These are phyloP conservation scores for Colletotrichum orchidophilum DNA, from an alignment of 2,329 filamentous ascomycete genomes.

Conservation along the genomic window DNA sequence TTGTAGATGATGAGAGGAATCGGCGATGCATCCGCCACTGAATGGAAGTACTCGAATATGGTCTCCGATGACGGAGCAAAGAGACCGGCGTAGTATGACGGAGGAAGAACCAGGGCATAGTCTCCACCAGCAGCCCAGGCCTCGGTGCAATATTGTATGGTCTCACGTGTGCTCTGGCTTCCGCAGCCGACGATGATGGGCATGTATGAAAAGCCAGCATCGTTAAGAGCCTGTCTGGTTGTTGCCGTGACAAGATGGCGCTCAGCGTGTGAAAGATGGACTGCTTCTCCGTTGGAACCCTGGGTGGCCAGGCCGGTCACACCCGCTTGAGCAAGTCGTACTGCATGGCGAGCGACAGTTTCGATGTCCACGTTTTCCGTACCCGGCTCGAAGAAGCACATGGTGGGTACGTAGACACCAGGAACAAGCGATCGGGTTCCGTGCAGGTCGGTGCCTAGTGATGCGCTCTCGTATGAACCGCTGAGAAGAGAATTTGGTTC, in stretches of 20 bases:
- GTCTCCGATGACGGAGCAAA: slow-evolving; percentile 70
- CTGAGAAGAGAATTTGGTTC: slow-evolving; percentile 49
- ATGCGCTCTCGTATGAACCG: slow-evolving; percentile 53
- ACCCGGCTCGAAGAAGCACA: slow-evolving; percentile 75
- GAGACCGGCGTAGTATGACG: slow-evolving; percentile 77
- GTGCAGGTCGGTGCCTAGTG: slow-evolving; percentile 45
- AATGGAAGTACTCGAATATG: slow-evolving; percentile 72
- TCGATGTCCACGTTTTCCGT: slow-evolving; percentile 74
- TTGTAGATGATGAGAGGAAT: slow-evolving; percentile 77
- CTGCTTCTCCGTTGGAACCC: slow-evolving; percentile 85
- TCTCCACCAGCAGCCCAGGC: slow-evolving; percentile 76
- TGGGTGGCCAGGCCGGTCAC: slow-evolving; percentile 80
- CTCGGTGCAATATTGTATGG: slow-evolving; percentile 74
- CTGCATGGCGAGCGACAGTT: slow-evolving; percentile 68
- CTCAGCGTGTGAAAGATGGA: slow-evolving; percentile 78
- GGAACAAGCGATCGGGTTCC: slow-evolving; percentile 51
- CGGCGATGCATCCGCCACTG: slow-evolving; percentile 70
- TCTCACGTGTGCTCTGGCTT: slow-evolving; percentile 77
- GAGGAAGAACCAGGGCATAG: slow-evolving; percentile 79
- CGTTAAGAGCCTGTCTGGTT: slow-evolving; percentile 75
- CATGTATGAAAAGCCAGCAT: slow-evolving; percentile 70
- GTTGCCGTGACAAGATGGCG: slow-evolving; percentile 73
- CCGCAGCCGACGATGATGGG: slow-evolving; percentile 82
- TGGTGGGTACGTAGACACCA: slow-evolving; percentile 77
- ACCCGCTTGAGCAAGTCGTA: slow-evolving; percentile 77